phyloP scores from a whole-genome alignment of 2,329 filamentous ascomycete species.

The Penicillium sumatraense region DNA sequence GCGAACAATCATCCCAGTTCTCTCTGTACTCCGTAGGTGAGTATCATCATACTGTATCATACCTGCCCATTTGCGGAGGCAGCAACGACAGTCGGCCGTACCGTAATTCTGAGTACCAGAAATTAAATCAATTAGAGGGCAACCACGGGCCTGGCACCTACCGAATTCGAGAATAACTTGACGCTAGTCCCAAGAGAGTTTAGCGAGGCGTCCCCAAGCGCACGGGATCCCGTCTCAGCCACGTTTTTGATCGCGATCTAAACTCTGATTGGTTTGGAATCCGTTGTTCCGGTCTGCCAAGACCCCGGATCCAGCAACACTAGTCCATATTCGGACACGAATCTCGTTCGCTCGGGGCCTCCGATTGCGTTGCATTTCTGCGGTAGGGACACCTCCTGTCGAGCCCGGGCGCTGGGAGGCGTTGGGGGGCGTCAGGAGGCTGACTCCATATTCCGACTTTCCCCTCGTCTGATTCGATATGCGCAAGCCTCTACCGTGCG shows the following conservation, averaged over 20 bases:
- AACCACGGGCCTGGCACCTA: too few relatives aligned
- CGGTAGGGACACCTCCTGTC: not conserved
- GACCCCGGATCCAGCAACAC: not conserved
- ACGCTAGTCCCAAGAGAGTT: not conserved
- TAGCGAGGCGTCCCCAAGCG: not conserved
- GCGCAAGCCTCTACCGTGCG: not conserved
- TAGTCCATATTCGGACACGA: not conserved
- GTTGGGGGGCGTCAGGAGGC: not conserved
- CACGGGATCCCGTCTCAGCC: constrained; percentile 1
- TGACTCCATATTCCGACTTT: not conserved
- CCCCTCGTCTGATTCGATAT: not conserved
- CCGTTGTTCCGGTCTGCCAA: not conserved
- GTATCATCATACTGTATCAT: too few relatives aligned
- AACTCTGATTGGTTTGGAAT: not conserved
- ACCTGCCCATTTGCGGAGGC: too few relatives aligned
- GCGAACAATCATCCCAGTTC: too few relatives aligned
- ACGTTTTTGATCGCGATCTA: not conserved
- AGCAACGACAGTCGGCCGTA: too few relatives aligned
- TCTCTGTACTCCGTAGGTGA: not conserved
- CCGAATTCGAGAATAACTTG: too few relatives aligned
- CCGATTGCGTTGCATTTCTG: constrained; percentile 1
- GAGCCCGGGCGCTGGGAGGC: not conserved
- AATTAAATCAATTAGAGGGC: too few relatives aligned
- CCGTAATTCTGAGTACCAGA: too few relatives aligned
- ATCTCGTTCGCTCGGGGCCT: constrained; percentile 1